A percentile compares a stretch with the other conserved stretches of the same genome.
Evolutionary conservation across 768 basidiomycete genomes (phyloP).

Genomic region (Collybia mongolica): DNA sequence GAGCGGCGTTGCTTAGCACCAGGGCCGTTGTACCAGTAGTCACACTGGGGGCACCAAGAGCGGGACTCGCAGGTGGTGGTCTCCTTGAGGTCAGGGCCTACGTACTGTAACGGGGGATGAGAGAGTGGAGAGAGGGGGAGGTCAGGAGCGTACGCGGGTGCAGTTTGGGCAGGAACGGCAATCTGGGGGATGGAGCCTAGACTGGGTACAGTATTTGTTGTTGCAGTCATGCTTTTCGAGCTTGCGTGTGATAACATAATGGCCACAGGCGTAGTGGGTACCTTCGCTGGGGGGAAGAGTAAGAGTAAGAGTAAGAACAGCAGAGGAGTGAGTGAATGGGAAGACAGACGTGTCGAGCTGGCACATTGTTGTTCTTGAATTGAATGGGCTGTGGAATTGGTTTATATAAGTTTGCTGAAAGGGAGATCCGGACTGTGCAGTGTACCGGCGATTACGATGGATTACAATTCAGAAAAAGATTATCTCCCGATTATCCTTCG

Average conservation of each 20-base stretch:
- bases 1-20: slow-evolving; percentile 66
- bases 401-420: slow-evolving; percentile 2
- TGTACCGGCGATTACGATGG: not conserved
- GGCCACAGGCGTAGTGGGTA: slow-evolving; percentile 75
- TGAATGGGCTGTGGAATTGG: no score
- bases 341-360: slow-evolving; percentile 51
- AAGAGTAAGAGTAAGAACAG: slow-evolving; percentile 17
- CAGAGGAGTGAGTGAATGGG: slow-evolving; percentile 7
- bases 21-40: slow-evolving; percentile 54
- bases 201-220: slow-evolving; percentile 39
- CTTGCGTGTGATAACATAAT: slow-evolving; percentile 64
- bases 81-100: slow-evolving; percentile 69
- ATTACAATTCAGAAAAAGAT: not conserved
- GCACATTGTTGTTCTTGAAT: no score
- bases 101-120: slow-evolving; percentile 44
- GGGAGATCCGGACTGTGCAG: not conserved
- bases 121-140: not conserved
- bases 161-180: slow-evolving; percentile 42
- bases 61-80: slow-evolving; percentile 48
- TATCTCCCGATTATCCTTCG: not conserved
- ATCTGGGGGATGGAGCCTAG: slow-evolving; percentile 25
- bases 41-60: slow-evolving; percentile 57
- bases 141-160: slow-evolving; percentile 35
- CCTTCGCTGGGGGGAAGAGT: slow-evolving; percentile 55
- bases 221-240: slow-evolving; percentile 56